Evolutionary conservation across 2,329 filamentous ascomycete genomes (phyloP), one percentile per base, ranked within the genome.

Genomic region (Fusarium redolens): DNA sequence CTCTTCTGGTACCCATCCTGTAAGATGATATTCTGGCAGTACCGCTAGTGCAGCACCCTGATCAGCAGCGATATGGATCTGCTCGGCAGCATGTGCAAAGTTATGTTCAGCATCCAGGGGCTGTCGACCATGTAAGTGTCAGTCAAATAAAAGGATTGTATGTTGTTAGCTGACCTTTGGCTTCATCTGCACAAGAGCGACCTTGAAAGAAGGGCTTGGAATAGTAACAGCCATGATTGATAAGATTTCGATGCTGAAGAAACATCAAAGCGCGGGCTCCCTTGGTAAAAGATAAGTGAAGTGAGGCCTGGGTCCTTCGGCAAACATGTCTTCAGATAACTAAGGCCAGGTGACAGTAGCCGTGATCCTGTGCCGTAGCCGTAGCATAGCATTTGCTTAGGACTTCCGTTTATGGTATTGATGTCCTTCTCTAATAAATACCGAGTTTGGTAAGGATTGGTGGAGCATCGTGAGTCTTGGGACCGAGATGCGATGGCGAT

Each of bases 1-100:
- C 51, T 91, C 86, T 51, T 89, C 85, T 56, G 92, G 89, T 38
- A 89, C 84, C 91, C 93, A 95, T 57, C 89, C 90, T 1, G 92
- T 93, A 28, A 96, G 86, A 78, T 95, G 92, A 80, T 96, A 94
- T 77, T 94, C 91, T 8, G 91, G 92, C 8, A 90, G 81, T 4
- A 92, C 87, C 50, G 88, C 91, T 4, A 93, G 81, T 44, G 88
- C 67, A 15, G 60, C 62, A 37, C 69, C 72, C 30, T 68, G 59
- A 31, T 28, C 28, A 30, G 72, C 72, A 18, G 72, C 72, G 5
- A 61, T 31, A 40, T 62, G 72, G 28, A 75, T 75, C 10, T 72
- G 72, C 22, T 64, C 50, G 31, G 62, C 66, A 20, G 72, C 72
- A 61, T 65, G 45, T 28, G 65, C 20, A 61, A 72, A 75, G 48